These are phyloP conservation scores for Dactylellina parvicollis DNA, from an alignment of 2,329 filamentous ascomycete species.

Conservation along the genomic window DNA sequence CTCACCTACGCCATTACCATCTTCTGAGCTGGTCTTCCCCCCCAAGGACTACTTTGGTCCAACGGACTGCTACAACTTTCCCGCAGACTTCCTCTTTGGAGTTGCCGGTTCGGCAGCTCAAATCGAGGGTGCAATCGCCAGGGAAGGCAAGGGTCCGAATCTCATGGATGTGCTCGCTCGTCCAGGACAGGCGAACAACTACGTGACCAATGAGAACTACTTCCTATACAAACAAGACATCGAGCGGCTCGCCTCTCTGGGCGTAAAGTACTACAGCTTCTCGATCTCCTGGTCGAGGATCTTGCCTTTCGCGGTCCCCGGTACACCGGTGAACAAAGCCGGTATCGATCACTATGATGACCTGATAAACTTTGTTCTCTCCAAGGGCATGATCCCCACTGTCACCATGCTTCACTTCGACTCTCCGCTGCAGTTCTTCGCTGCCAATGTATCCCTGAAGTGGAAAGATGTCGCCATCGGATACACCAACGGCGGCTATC, in stretches of 20 bases:
- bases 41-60: conserved; percentile 22
- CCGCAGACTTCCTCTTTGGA: conserved; percentile 23
- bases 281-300: conserved; percentile 67
- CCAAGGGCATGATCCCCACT: conserved; percentile 65
- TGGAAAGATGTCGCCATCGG: conserved; percentile 59
- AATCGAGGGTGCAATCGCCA: conserved; percentile 22
- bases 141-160: conserved; percentile 30
- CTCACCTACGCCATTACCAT: conserved; percentile 22
- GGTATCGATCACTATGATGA: conserved; percentile 68
- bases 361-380: conserved; percentile 65
- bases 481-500: conserved; percentile 63
- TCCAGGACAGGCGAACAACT: conserved; percentile 21
- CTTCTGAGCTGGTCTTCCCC: conserved; percentile 18
- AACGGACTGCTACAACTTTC: conserved; percentile 30
- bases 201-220: conserved; percentile 66
- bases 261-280: conserved; percentile 67
- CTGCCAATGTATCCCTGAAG: conserved; percentile 59
- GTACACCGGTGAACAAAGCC: conserved; percentile 66
- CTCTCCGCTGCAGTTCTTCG: conserved; percentile 63
- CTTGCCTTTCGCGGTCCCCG: conserved; percentile 66
- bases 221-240: conserved; percentile 70
- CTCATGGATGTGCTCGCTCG: conserved; percentile 20
- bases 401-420: conserved; percentile 67
- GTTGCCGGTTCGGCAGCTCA: conserved; percentile 24
- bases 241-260: conserved; percentile 66